A percentile compares a stretch with the other conserved stretches of the same genome.
Evolutionary conservation across 352 stramenopile genomes (phyloP).

Genomic region (Globisporangium mamillatum): DNA sequence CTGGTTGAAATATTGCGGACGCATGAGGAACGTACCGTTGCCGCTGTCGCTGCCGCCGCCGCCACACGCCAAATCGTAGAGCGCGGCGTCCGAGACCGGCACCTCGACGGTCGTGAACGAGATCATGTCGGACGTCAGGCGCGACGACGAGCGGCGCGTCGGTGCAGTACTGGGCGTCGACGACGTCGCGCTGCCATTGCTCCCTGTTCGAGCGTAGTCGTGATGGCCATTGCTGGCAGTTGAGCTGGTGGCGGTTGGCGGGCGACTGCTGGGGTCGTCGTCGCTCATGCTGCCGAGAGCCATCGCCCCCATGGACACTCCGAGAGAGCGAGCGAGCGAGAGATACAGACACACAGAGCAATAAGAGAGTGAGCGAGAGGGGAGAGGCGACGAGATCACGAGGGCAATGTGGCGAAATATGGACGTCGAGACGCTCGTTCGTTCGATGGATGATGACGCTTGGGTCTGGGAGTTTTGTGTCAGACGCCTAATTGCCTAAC

Average conservation of each 20-base stretch:
- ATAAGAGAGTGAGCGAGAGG: not conserved
- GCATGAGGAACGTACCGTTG: not conserved
- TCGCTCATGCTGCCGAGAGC: not conserved
- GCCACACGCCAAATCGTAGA: conserved; percentile 4
- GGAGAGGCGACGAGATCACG: not conserved
- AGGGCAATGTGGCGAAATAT: not conserved
- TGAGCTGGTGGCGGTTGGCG: conserved; percentile 1
- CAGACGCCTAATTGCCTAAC: not conserved
- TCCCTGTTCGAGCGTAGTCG: not conserved
- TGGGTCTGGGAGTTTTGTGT: not conserved
- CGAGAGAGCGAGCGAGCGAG: not conserved
- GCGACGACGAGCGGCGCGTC: conserved; percentile 6
- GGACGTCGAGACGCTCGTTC: not conserved
- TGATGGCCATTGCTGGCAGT: not conserved
- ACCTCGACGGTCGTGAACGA: conserved; percentile 43
- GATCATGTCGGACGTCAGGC: conserved; percentile 52
- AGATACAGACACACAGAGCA: not conserved
- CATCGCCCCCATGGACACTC: not conserved
- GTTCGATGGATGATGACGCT: not conserved
- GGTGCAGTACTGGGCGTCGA: conserved; percentile 5
- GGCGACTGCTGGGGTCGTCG: not conserved
- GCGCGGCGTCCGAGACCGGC: conserved; percentile 11
- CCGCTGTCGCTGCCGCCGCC: conserved; percentile 3
- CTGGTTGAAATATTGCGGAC: not conserved
- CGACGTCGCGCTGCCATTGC: not conserved